Evolutionary conservation across 768 basidiomycete species (phyloP).

Genomic region (Suillus discolor): DNA sequence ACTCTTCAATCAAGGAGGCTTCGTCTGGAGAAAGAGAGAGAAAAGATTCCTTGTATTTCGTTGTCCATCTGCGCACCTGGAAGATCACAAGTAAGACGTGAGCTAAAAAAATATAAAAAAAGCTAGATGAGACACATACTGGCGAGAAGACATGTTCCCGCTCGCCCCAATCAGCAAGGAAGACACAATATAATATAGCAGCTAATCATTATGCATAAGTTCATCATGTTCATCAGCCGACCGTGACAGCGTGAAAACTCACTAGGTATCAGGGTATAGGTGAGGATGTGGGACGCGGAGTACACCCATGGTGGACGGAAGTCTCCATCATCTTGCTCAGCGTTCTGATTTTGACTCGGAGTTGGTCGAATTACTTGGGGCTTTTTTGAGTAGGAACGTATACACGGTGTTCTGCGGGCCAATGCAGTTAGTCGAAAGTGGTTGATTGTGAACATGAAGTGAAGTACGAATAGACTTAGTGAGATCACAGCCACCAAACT

Average conservation of each 20-base stretch:
- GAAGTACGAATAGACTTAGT: not conserved
- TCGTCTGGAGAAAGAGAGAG: slow-evolving; percentile 64
- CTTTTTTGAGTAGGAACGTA: slow-evolving; percentile 3
- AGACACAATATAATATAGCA: slow-evolving; percentile 56
- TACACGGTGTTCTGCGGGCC: not conserved
- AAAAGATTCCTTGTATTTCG: slow-evolving; percentile 49
- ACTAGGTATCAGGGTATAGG: slow-evolving; percentile 61
- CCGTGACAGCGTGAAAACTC: slow-evolving; percentile 18
- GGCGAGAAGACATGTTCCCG: slow-evolving; percentile 71
- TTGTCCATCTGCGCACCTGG: slow-evolving; percentile 63
- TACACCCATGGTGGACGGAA: slow-evolving; percentile 68
- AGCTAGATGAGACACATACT: slow-evolving; percentile 40
- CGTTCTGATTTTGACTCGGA: not conserved
- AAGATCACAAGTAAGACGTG: slow-evolving; percentile 4
- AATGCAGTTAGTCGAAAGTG: slow-evolving; percentile 7
- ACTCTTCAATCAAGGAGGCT: slow-evolving; percentile 25
- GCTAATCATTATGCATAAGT: slow-evolving; percentile 36
- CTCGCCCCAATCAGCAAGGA: slow-evolving; percentile 71
- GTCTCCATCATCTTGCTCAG: slow-evolving; percentile 36
- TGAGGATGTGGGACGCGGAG: slow-evolving; percentile 49
- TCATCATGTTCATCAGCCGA: not conserved
- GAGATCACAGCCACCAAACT: not conserved
- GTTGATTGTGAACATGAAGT: slow-evolving; percentile 3
- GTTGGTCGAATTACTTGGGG: not conserved
- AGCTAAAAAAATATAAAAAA: not conserved